These are phyloP conservation scores for Penicillium sp. DNA, from an alignment of 2,329 filamentous ascomycete genomes.

Conservation along the genomic window DNA sequence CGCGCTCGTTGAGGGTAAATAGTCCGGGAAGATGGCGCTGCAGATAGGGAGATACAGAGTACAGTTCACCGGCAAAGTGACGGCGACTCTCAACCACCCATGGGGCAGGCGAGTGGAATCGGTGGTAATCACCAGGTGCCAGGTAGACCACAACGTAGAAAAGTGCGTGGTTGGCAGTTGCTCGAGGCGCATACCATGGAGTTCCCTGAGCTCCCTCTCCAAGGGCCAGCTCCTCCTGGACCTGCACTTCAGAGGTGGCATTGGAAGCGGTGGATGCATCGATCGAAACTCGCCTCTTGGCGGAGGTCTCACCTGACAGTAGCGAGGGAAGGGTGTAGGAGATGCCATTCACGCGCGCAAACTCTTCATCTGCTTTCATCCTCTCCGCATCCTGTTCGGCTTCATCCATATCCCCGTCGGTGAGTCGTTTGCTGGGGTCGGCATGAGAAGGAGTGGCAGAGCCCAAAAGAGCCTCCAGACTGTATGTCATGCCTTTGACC, in stretches of 20 bases:
- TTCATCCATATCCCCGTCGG: constrained; percentile 31
- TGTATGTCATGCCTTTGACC: constrained; percentile 98
- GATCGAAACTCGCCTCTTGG: constrained; percentile 51
- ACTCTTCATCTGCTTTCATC: constrained; percentile 80
- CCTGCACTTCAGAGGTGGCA: constrained; percentile 71
- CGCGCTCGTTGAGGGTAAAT: constrained; percentile 93
- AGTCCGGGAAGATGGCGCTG: constrained; percentile 88
- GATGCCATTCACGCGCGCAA: constrained; percentile 90
- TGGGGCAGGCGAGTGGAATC: constrained; percentile 90
- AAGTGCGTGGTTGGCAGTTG: constrained; percentile 60
- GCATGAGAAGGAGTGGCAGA: constrained; percentile 47
- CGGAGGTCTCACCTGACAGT: constrained; percentile 62
- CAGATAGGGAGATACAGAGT: constrained; percentile 89
- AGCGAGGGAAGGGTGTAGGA: constrained; percentile 87
- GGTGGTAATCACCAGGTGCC: constrained; percentile 95
- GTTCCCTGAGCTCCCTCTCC: constrained; percentile 51
- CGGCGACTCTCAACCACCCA: constrained; percentile 93
- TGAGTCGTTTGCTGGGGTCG: constrained; percentile 36
- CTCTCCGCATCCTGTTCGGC: constrained; percentile 53
- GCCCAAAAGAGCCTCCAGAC: constrained; percentile 84
- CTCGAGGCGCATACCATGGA: constrained; percentile 67
- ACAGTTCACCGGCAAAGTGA: constrained; percentile 97
- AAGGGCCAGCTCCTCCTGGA: constrained; percentile 75
- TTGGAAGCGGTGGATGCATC: constrained; percentile 70
- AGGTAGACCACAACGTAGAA: constrained; percentile 96